Evolutionary conservation across 2,329 filamentous ascomycete species (phyloP).

Genomic region (Alternaria hordeiaustralica): DNA sequence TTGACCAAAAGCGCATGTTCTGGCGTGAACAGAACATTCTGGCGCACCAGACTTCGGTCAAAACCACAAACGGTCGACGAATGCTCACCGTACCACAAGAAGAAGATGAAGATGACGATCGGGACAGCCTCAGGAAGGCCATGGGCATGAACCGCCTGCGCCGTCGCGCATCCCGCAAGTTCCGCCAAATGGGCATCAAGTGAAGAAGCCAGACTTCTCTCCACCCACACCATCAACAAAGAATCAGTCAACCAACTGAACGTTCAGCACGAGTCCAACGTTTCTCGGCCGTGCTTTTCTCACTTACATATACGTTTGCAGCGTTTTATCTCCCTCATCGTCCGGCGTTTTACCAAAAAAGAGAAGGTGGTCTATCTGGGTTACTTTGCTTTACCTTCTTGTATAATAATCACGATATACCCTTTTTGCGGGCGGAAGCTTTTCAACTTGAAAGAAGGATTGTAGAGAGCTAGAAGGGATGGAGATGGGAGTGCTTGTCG

Average conservation of each 20-base stretch:
- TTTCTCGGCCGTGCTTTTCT: neutral
- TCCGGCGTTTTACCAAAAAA: slow-evolving; percentile 8
- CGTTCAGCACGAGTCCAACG: neutral
- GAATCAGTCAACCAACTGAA: neutral
- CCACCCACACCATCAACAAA: neutral
- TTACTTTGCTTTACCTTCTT: slow-evolving; percentile 12
- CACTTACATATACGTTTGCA: slow-evolving; percentile 7
- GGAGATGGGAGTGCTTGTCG: neutral
- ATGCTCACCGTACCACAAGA: slow-evolving; percentile 10
- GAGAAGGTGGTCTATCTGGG: neutral
- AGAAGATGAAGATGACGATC: slow-evolving; percentile 28
- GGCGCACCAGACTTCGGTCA: slow-evolving; percentile 29
- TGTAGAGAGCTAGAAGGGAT: neutral
- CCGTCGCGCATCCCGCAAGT: slow-evolving; percentile 32
- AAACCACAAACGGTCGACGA: slow-evolving; percentile 17
- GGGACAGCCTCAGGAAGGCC: slow-evolving; percentile 25
- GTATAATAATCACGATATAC: slow-evolving; percentile 32
- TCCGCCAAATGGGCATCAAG: slow-evolving; percentile 30
- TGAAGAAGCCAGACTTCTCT: neutral
- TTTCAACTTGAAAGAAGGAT: neutral
- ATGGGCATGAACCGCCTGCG: slow-evolving; percentile 28
- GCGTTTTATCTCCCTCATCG: slow-evolving; percentile 2
- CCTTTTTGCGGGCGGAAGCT: slow-evolving; percentile 20
- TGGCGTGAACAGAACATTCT: slow-evolving; percentile 44
- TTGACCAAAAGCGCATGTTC: slow-evolving; percentile 71